Conservation (phyloP, 192 early-diverging fungal species). For the Backusella tuberculispora region DNA sequence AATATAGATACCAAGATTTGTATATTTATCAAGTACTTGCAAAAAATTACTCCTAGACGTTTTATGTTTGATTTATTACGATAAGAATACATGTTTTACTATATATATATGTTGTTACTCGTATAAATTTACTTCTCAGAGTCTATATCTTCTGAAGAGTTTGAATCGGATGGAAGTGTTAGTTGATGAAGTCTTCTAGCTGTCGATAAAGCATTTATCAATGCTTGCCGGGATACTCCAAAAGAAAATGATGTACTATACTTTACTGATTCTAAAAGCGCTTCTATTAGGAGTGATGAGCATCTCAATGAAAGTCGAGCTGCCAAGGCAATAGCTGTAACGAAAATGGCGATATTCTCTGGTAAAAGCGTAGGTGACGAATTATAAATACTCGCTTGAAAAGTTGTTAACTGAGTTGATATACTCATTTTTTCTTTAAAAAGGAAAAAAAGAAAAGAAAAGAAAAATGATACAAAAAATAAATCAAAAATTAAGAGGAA, state of each 20-base stretch:
- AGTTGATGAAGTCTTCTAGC: slow-evolving; percentile 57
- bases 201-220: slow-evolving; percentile 62
- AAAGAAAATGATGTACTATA: slow-evolving; percentile 61
- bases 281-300: slow-evolving; percentile 62
- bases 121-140: not conserved
- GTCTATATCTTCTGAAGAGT: not conserved
- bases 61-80: not conserved
- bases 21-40: slow-evolving; percentile 64
- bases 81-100: not conserved
- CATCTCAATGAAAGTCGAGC: slow-evolving; percentile 64
- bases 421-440: slow-evolving; percentile 9
- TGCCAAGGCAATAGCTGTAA: slow-evolving; percentile 64
- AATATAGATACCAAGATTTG: slow-evolving; percentile 62
- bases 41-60: slow-evolving; percentile 53
- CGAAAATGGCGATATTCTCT: slow-evolving; percentile 56
- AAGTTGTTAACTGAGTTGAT: slow-evolving; percentile 29
- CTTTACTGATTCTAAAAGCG: slow-evolving; percentile 62
- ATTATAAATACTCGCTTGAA: slow-evolving; percentile 25
- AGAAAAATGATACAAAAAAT: no score
- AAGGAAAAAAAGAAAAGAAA: not conserved
- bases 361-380: slow-evolving; percentile 56
- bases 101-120: not conserved
- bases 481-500: not conserved
- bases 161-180: not conserved
- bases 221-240: slow-evolving; percentile 56